Evolutionary conservation across 352 stramenopile genomes (phyloP).

Genomic region (Phytopythium delawarense): DNA sequence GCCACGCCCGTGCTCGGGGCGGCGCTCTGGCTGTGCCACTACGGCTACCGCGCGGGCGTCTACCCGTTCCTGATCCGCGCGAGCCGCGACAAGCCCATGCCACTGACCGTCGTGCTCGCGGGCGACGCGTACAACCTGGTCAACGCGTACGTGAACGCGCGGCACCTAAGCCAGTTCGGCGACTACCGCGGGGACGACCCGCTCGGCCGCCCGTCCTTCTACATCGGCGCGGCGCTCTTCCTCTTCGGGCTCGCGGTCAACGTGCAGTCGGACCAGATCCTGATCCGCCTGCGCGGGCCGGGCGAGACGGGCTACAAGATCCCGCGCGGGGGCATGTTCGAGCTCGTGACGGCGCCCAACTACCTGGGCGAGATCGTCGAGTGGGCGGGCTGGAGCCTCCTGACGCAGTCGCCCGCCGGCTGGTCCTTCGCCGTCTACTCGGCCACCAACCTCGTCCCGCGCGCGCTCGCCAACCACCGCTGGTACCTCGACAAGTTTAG

Average conservation of each 20-base stretch:
- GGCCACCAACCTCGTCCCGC: constrained; percentile 41
- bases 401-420: constrained; percentile 50
- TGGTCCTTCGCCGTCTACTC: constrained; percentile 48
- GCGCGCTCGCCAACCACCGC: constrained; percentile 43
- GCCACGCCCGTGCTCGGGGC: constrained; percentile 44
- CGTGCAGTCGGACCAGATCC: constrained; percentile 60
- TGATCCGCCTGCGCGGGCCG: constrained; percentile 60
- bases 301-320: constrained; percentile 58
- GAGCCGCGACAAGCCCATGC: constrained; percentile 53
- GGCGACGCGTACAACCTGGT: constrained; percentile 66
- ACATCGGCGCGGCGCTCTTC: constrained; percentile 46
- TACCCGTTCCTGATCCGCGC: constrained; percentile 69
- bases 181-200: constrained; percentile 38
- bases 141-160: constrained; percentile 70
- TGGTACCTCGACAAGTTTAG: constrained; percentile 60
- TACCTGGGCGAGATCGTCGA: constrained; percentile 76
- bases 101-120: constrained; percentile 43
- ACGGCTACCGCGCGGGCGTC: constrained; percentile 63
- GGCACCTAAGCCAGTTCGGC: constrained; percentile 56
- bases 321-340: constrained; percentile 55
- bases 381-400: constrained; percentile 60
- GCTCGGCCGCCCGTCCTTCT: constrained; percentile 43
- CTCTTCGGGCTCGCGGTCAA: constrained; percentile 51
- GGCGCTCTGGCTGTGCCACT: constrained; percentile 56
- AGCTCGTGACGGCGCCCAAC: constrained; percentile 72